Evolutionary conservation across 139 green algal genomes (phyloP), one percentile per base, ranked within the genome.

Genomic region (Chlorella sp.): DNA sequence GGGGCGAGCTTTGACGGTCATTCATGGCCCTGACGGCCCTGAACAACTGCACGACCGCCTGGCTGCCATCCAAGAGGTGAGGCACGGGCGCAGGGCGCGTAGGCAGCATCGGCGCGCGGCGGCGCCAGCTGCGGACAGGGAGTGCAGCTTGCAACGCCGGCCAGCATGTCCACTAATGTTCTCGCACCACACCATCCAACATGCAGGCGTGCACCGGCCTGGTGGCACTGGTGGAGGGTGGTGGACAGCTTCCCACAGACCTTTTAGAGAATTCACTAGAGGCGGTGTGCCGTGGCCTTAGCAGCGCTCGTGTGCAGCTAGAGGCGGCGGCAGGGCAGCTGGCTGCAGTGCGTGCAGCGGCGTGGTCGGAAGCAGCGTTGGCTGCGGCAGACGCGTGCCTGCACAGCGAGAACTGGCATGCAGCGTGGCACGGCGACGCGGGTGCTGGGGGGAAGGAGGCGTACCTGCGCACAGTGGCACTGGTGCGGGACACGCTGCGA

Each of bases 401-500:
- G 84, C 84, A 88, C 30, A 88, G 84, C 84, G 84, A 88, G 84
- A 40, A 28, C 2, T 88, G 84, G 84, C 84, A 88, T 30, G 64
- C 84, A 9, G 84, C 84, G 28, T 88, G 42, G 39, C 68, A 81
- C 40, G 66, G 5, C 14, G 39, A 88, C 28, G 61, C 28, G 77
- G 79, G 77, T 12, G 68, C 21, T 40, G 84, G 68, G 39, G 68
- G 84, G 60, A 66, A 39, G 12, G 68, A 81, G 28, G 84, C 84
- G 0, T 81, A 88, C 84, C 32, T 69, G 39, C 84, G 84, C 39
- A 80, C 39, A 3, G 71, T 80, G 28, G n/a, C 32, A 4, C 66
- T 88, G 40, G 53, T 36, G 34, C 77, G 78, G 28, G 88, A 91
- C 60, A 86, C 88, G 60, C 61, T 91, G 26, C 69, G 57, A 14